phyloP scores from a whole-genome alignment of 495 filamentous ascomycete species.

The Talaromyces adpressus region DNA sequence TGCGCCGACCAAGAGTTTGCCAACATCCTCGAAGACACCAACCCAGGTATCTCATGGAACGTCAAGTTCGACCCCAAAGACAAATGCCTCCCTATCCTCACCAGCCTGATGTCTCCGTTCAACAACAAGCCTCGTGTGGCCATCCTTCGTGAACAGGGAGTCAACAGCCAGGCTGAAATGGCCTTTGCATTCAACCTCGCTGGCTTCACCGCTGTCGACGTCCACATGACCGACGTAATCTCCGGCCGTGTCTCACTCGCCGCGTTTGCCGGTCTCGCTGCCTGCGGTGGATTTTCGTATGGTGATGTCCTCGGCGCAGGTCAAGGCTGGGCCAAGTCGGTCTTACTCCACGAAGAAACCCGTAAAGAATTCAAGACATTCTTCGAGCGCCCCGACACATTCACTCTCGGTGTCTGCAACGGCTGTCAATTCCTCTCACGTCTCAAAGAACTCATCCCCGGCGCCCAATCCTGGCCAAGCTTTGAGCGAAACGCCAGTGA shows the following conservation, averaged over 20 bases:
- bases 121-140: slow-evolving; percentile 75
- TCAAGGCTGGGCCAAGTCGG: slow-evolving; percentile 93
- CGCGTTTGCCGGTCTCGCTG: slow-evolving; percentile 80
- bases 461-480: slow-evolving; percentile 75
- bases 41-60: slow-evolving; percentile 82
- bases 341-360: slow-evolving; percentile 73
- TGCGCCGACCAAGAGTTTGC: slow-evolving; percentile 84
- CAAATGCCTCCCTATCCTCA: slow-evolving; percentile 60
- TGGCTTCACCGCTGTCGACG: slow-evolving; percentile 85
- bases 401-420: slow-evolving; percentile 93
- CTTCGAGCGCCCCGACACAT: slow-evolving; percentile 85
- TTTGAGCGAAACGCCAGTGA: slow-evolving; percentile 82
- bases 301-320: slow-evolving; percentile 95
- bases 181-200: slow-evolving; percentile 91
- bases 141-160: slow-evolving; percentile 90
- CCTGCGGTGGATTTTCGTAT: slow-evolving; percentile 95
- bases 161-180: slow-evolving; percentile 95
- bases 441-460: slow-evolving; percentile 79
- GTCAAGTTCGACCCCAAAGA: slow-evolving; percentile 77
- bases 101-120: slow-evolving; percentile 61
- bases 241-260: slow-evolving; percentile 65
- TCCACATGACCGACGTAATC: slow-evolving; percentile 96
- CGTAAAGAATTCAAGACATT: slow-evolving; percentile 73
- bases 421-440: slow-evolving; percentile 92
- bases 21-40: slow-evolving; percentile 63